Base-by-base conservation (phyloP, 129 eudicot genomes). In the Chrysanthemum lavandulifolium region DNA sequence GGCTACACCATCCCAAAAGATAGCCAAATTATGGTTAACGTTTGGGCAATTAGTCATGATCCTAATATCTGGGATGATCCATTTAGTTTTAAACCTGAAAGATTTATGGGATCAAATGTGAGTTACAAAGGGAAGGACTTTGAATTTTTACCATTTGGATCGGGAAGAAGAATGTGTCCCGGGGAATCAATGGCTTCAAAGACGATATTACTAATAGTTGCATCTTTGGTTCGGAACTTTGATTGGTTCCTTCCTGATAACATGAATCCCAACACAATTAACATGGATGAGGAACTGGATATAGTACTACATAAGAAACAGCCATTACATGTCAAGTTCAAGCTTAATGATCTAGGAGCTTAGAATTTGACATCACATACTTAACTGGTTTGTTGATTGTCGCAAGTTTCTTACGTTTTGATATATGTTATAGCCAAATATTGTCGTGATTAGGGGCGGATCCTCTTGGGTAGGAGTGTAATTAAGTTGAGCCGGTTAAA, bases 141-240 rank as follows among this genome's bases (percentile, higher is more conserved):
- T 43, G 84, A 76, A 60, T 78, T 65, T 13, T 23, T 85, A 14
- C 89, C 86, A 0, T 85, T 84, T 67, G 79, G 86, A 2, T 54
- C 81, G 5, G 89, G 89, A 25, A 81, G 86, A 69, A 75, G 81
- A 81, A 75, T 75, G 58, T 85, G 89, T 31, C 82, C 86, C 0
- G 86, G 84, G 55, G 73, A 78, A 67, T 59, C 84, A 13, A 15
- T 85, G 71, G 89, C 86, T 72, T 56, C 81, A 16, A 75, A 82
- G 78, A 59, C 69, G 10, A 66, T 84, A 7, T 79, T 74, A 6
- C 25, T 72, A 36, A 73, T 52, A 1, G 57, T 80, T 29, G 84
- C 84, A 16, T 68, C 76, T 56, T 67, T 82, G 67, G 49, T 78
- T 13, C 33, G 61, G 2, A 67, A 68, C 31, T 81, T 78, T 13